These are phyloP conservation scores for Pythium phragmitis DNA, from an alignment of 352 stramenopile species.

Conservation along the genomic window DNA sequence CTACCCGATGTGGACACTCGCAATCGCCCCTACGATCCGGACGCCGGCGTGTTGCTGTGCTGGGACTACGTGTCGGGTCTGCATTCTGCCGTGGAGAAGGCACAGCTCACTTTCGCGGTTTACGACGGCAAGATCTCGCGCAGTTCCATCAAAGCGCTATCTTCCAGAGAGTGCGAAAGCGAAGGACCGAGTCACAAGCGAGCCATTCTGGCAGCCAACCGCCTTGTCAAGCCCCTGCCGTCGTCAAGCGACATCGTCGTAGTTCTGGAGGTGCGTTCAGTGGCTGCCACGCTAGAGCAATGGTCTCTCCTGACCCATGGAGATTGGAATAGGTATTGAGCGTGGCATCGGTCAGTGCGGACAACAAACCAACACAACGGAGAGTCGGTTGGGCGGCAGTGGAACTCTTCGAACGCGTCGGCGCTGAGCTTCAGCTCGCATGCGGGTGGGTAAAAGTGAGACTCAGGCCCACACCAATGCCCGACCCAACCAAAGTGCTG, in stretches of 20 bases:
- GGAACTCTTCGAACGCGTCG: slow-evolving; percentile 24
- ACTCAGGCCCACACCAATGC: slow-evolving; percentile 26
- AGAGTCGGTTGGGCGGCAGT: slow-evolving; percentile 32
- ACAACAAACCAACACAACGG: slow-evolving; percentile 2
- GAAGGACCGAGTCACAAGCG: slow-evolving; percentile 26
- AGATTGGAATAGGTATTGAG: slow-evolving; percentile 10
- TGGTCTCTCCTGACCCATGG: not conserved
- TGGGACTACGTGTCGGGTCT: slow-evolving; percentile 33
- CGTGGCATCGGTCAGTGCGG: not conserved
- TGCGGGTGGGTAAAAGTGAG: slow-evolving; percentile 28
- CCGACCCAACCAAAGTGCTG: slow-evolving; percentile 19
- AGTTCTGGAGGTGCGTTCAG: slow-evolving; percentile 27
- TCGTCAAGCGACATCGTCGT: slow-evolving; percentile 13
- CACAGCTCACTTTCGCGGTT: slow-evolving; percentile 33
- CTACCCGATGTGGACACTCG: not conserved
- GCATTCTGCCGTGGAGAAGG: slow-evolving; percentile 1
- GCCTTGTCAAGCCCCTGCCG: slow-evolving; percentile 25
- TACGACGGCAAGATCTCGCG: slow-evolving; percentile 31
- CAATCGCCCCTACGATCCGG: slow-evolving; percentile 18
- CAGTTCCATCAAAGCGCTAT: slow-evolving; percentile 28
- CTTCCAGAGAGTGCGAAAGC: slow-evolving; percentile 28
- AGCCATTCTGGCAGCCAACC: slow-evolving; percentile 24
- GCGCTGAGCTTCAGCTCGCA: slow-evolving; percentile 5
- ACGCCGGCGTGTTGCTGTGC: slow-evolving; percentile 28
- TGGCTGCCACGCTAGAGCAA: too few species aligned